Evolutionary conservation across 2,329 filamentous ascomycete species (phyloP).

Genomic region (Sporothrix dimorphospora): DNA sequence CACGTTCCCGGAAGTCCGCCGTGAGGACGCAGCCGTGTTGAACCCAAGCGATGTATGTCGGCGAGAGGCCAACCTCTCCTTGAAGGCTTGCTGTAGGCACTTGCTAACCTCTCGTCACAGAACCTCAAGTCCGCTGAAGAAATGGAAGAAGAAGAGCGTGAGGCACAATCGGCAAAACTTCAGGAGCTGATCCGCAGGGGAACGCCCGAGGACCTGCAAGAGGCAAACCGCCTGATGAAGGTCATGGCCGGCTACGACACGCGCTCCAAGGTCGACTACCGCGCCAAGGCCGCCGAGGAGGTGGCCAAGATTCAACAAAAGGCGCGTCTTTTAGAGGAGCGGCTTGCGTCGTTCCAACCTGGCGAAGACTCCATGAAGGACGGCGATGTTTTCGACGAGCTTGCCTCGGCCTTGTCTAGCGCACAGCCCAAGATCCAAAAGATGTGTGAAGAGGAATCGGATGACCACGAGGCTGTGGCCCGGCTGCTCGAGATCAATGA

Average conservation of each 20-base stretch:
- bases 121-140: slow-evolving; percentile 95
- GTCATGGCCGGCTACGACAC: slow-evolving; percentile 98
- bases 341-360: slow-evolving; percentile 79
- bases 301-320: slow-evolving; percentile 95
- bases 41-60: slow-evolving; percentile 92
- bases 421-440: slow-evolving; percentile 98
- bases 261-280: slow-evolving; percentile 93
- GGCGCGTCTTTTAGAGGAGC: slow-evolving; percentile 87
- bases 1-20: slow-evolving; percentile 86
- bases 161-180: slow-evolving; percentile 95
- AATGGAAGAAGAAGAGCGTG: slow-evolving; percentile 96
- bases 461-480: slow-evolving; percentile 92
- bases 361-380: slow-evolving; percentile 73
- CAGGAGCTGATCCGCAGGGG: slow-evolving; percentile 94
- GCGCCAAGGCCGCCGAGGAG: slow-evolving; percentile 95
- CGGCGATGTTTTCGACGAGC: slow-evolving; percentile 74
- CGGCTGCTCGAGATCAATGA: slow-evolving; percentile 98
- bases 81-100: background rate
- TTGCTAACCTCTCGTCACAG: slow-evolving; percentile 51
- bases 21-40: slow-evolving; percentile 92
- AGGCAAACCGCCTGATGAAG: slow-evolving; percentile 95
- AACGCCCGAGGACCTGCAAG: slow-evolving; percentile 88
- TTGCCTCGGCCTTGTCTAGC: slow-evolving; percentile 84
- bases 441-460: slow-evolving; percentile 99
- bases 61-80: background rate